These are phyloP conservation scores for Tetrahymena thermophila DNA, from an alignment of 73 alveolate genomes.

Conservation along the genomic window DNA sequence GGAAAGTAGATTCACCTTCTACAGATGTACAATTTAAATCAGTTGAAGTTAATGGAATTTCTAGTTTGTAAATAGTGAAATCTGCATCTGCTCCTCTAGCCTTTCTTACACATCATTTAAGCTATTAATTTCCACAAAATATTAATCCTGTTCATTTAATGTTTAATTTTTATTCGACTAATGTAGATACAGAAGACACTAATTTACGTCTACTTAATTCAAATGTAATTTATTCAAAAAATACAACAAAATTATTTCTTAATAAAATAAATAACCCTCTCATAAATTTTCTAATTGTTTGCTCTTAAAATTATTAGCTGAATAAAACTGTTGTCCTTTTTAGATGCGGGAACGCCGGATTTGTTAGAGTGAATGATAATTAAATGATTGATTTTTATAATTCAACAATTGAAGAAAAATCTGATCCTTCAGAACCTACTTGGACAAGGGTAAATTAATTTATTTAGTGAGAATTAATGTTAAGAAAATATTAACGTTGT, in stretches of 20 bases:
- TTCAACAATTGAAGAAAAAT: conserved; percentile 8
- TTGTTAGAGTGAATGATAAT: conserved; percentile 35
- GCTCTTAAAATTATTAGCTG: not conserved
- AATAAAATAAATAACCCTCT: too few species aligned
- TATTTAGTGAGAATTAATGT: not conserved
- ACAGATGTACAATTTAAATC: not conserved
- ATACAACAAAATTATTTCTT: too few species aligned
- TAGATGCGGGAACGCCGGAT: conserved; percentile 47
- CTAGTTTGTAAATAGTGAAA: not conserved
- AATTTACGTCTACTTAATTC: conserved; percentile 29
- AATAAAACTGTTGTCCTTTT: conserved; percentile 34
- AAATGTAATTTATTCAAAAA: not conserved
- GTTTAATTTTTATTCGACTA: conserved; percentile 26
- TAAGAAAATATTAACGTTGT: not conserved
- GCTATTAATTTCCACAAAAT: not conserved
- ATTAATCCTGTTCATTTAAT: conserved; percentile 16
- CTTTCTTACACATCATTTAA: conserved; percentile 4
- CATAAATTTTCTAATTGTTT: not conserved
- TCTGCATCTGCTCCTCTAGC: not conserved
- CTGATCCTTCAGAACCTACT: not conserved
- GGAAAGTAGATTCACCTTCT: conserved; percentile 18
- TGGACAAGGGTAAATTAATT: not conserved
- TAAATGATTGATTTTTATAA: conserved; percentile 41
- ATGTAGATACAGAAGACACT: conserved; percentile 28
- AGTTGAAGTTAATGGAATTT: not conserved